These are phyloP conservation scores for Solanum ahanhuiri DNA, from an alignment of 257 asterid genomes.

Conservation along the genomic window DNA sequence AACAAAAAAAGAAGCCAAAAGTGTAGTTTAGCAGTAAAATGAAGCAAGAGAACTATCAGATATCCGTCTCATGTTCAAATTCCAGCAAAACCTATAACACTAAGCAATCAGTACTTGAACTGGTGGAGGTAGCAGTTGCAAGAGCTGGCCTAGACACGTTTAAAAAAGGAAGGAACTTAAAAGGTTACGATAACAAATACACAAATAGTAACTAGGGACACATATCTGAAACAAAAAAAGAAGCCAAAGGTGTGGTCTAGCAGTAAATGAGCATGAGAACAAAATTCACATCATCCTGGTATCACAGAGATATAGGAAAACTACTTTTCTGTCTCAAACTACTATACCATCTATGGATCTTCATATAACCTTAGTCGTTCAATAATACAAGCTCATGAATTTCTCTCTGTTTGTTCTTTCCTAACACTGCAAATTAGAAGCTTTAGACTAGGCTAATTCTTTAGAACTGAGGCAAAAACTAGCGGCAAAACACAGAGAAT, in stretches of 20 bases:
- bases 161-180: background rate
- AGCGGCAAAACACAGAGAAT: background rate
- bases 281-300: background rate
- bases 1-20: background rate
- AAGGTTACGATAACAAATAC: background rate
- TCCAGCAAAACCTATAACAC: background rate
- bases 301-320: background rate
- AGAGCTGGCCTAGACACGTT: background rate
- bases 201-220: background rate
- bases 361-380: background rate
- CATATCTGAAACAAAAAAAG: background rate
- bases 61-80: background rate
- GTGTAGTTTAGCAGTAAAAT: background rate
- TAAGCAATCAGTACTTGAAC: background rate
- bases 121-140: background rate
- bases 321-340: background rate
- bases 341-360: background rate
- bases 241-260: background rate
- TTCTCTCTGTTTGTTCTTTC: background rate
- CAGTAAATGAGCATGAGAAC: background rate
- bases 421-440: background rate
- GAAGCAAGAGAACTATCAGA: background rate
- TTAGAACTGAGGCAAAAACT: background rate
- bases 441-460: background rate
- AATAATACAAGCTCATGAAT: background rate